Conservation (phyloP, 1,284 basidiomycete species). For the Grifola frondosa region DNA sequence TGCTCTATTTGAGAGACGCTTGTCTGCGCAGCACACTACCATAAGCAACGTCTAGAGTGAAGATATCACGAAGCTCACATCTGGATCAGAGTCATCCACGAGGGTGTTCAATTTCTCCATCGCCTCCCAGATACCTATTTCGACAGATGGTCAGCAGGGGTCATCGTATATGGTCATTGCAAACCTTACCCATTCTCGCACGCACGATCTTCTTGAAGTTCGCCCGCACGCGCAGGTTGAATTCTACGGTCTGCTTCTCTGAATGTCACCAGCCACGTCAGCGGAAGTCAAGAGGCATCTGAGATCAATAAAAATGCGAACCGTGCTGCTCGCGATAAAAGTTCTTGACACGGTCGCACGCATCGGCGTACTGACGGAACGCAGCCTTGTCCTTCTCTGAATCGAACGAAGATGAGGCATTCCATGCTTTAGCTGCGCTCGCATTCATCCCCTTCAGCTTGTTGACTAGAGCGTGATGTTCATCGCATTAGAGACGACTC, state of each 20-base stretch:
- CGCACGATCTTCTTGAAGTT: slow-evolving; percentile 66
- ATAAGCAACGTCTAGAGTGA: slow-evolving; percentile 10
- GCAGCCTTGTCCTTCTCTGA: slow-evolving; percentile 72
- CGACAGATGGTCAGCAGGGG: slow-evolving; percentile 2
- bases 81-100: slow-evolving; percentile 87
- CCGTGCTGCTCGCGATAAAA: slow-evolving; percentile 90
- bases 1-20: slow-evolving; percentile 86
- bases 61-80: slow-evolving; percentile 45
- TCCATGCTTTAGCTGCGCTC: slow-evolving; percentile 39
- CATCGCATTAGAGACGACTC: not conserved
- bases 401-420: slow-evolving; percentile 67
- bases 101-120: slow-evolving; percentile 89
- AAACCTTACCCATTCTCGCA: slow-evolving; percentile 56
- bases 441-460: slow-evolving; percentile 56
- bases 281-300: not conserved
- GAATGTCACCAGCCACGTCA: slow-evolving; percentile 9
- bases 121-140: slow-evolving; percentile 75
- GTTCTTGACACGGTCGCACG: slow-evolving; percentile 83
- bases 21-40: slow-evolving; percentile 45
- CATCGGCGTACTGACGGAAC: slow-evolving; percentile 75
- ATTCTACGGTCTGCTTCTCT: slow-evolving; percentile 88
- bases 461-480: slow-evolving; percentile 59
- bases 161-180: slow-evolving; percentile 4
- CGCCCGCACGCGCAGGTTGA: slow-evolving; percentile 76
- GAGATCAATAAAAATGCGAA: slow-evolving; percentile 34